Evolutionary conservation across 2,329 filamentous ascomycete genomes (phyloP).

Genomic region (Podosphaera xanthii): DNA sequence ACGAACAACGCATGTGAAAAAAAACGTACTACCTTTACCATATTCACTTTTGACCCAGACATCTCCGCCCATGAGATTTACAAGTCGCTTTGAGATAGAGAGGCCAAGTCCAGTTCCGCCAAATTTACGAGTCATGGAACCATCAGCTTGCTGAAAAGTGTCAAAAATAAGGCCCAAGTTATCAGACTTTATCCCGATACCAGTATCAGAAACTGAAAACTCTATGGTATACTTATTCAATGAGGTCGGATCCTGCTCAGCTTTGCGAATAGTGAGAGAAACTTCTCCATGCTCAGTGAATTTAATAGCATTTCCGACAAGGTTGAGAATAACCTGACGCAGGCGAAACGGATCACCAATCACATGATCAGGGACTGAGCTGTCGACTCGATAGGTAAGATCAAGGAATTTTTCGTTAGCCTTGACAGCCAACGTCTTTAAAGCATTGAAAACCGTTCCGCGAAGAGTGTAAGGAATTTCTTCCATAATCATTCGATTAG

Average conservation of each 20-base stretch:
- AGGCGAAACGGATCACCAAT: slow-evolving; percentile 92
- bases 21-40: slow-evolving; percentile 81
- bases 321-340: slow-evolving; percentile 86
- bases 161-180: slow-evolving; percentile 96
- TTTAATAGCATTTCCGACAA: slow-evolving; percentile 96
- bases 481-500: slow-evolving; percentile 93
- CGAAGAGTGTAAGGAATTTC: slow-evolving; percentile 90
- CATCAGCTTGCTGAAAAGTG: slow-evolving; percentile 95
- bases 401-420: slow-evolving; percentile 90
- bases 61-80: slow-evolving; percentile 88
- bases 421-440: slow-evolving; percentile 92
- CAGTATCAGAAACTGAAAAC: slow-evolving; percentile 87
- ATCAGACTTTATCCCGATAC: slow-evolving; percentile 86
- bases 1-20: slow-evolving; percentile 83
- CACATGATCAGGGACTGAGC: slow-evolving; percentile 81
- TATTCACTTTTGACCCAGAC: slow-evolving; percentile 91
- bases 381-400: slow-evolving; percentile 81
- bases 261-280: slow-evolving; percentile 67
- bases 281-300: slow-evolving; percentile 96
- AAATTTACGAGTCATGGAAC: slow-evolving; percentile 88
- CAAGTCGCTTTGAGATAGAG: slow-evolving; percentile 84
- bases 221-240: slow-evolving; percentile 76
- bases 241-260: slow-evolving; percentile 39
- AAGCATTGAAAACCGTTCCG: slow-evolving; percentile 85
- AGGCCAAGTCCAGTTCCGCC: slow-evolving; percentile 83